Base-by-base conservation (phyloP, 2,329 filamentous ascomycete species). In the Coniochaeta sp. region DNA sequence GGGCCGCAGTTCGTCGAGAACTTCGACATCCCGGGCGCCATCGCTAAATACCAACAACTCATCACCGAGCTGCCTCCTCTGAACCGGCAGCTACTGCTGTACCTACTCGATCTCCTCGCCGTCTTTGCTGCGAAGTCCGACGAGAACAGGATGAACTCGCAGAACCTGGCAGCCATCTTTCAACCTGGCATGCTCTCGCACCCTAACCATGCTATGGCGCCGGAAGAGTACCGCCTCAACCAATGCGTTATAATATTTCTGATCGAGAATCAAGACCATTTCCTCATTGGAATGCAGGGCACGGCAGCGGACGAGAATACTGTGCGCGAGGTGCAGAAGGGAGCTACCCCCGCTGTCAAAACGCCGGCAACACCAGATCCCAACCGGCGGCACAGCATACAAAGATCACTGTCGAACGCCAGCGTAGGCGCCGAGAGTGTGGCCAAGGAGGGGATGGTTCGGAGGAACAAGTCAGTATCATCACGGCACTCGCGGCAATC, bases 221-320 rank as follows among this genome's bases (percentile, higher is more conserved):
- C 94, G 0, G 82, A 88, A 52, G 92, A 97, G 64, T 99, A 99
- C 66, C 85, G 90, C 28, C 75, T 99, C 6, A 97, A 95, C 65
- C 94, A 99, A 75, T 92, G 94, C 62, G 92, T 99, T 18, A 79
- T 99, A 57, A 96, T 99, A 49, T 99, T 99, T 68, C 73, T 99
- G 60, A 99, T 99, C 58, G 91, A 97, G 65, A 96, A 99, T 62
- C 94, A 99, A 67, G 94, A 99, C 63, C 89, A 96, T 68, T 99
- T 99, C 76, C 75, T 99, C 58, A 95, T 99, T 57, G 94, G 94
- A 51, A 99, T 99, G 94, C 89, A 91, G 65, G 94, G 94, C 42
- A 96, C 91, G n/a, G 91, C 84, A n/a, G 89, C 91, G n/a, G 91
- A 96, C 64, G 89, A 95, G 64, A 85, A 79, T 64, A 85, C 81